Percentiles rank a stretch among this genome's conserved stretches.
These are phyloP conservation scores for Pseudozyma hubeiensis DNA, from an alignment of 1,284 basidiomycete genomes.

Conservation along the genomic window DNA sequence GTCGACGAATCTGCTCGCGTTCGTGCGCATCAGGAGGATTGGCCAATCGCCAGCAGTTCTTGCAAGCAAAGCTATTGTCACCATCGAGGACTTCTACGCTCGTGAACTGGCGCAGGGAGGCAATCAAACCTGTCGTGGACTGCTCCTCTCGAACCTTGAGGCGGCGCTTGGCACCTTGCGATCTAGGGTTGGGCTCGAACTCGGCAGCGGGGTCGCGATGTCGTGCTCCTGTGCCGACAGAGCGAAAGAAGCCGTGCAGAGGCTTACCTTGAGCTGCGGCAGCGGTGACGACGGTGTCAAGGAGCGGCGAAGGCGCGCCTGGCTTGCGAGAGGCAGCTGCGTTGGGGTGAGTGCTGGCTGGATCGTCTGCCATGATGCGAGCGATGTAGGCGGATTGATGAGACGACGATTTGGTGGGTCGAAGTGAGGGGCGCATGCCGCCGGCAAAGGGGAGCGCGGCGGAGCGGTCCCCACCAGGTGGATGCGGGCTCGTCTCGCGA, in stretches of 20 bases:
- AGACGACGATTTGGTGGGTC: slow-evolving; percentile 31
- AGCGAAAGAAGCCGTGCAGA: slow-evolving; percentile 32
- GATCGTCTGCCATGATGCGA: slow-evolving; percentile 47
- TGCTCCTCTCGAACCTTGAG: slow-evolving; percentile 44
- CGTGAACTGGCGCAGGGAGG: slow-evolving; percentile 84
- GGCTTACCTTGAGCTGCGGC: slow-evolving; percentile 29
- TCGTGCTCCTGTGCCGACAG: slow-evolving; percentile 20
- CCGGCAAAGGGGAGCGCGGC: slow-evolving; percentile 7
- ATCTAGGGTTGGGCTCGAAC: slow-evolving; percentile 41
- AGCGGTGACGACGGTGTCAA: slow-evolving; percentile 23
- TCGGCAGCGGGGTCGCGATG: slow-evolving; percentile 22
- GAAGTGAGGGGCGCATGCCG: slow-evolving; percentile 32
- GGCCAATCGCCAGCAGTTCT: slow-evolving; percentile 88
- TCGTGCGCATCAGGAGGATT: slow-evolving; percentile 72
- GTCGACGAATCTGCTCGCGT: slow-evolving; percentile 66
- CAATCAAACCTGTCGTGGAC: slow-evolving; percentile 70
- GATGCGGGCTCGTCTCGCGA: slow-evolving; percentile 45
- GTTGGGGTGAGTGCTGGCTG: slow-evolving; percentile 10
- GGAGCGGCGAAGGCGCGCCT: slow-evolving; percentile 28
- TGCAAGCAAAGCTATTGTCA: slow-evolving; percentile 91
- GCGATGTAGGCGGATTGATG: slow-evolving; percentile 50
- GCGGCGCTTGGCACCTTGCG: slow-evolving; percentile 40
- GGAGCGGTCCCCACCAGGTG: slow-evolving; percentile 12
- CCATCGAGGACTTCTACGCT: slow-evolving; percentile 89
- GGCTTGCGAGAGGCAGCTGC: slow-evolving; percentile 15